Base-by-base conservation (phyloP, 176 grass and related monocot species). In the Saccharum spontaneum region DNA sequence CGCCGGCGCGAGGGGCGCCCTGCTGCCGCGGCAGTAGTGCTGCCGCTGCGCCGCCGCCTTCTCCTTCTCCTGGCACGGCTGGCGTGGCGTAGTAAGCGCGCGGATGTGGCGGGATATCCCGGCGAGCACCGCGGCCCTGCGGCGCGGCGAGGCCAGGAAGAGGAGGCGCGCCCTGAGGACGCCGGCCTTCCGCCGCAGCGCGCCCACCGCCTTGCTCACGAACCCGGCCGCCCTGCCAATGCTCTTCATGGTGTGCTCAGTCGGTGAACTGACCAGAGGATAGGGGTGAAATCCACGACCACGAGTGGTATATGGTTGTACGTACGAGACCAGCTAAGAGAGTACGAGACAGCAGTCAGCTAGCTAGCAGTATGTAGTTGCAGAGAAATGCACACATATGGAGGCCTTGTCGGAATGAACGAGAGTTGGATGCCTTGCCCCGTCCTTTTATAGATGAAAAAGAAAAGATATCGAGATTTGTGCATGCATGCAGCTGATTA, bases 121-220 rank as follows among this genome's bases (percentile, higher is more conserved):
- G 9, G 75, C 92, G 61, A 91, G 76, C 36, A 98, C 23, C 1
- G 86, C 78, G 50, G 88, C 87, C 82, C 90, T 90, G 14, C 86
- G 89, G 49, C 83, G 89, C 39, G 89, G 78, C 22, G 94, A 85
- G 61, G 79, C 73, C 48, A 98, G 89, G 80, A 98, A 85, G 76
- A 90, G 86, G 36, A 98, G 74, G 49, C 96, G 84, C 3, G 89
- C 91, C 79, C 82, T 92, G 34, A 98, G 65, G 26, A 87, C 82
- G 80, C 63, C 71, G 48, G 93, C 84, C 86, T 90, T 95, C 50
- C 83, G 86, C 69, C 86, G 93, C 10, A 95, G 52, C 37, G 90
- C 83, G 39, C 81, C 67, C 63, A 77, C 78, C 74, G 92, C 88
- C 67, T 92, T 85, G 78, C 82, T 92, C 86, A 98, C 24, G 78